These are phyloP conservation scores for Terana coerulea DNA, from an alignment of 768 basidiomycete genomes.

Conservation along the genomic window DNA sequence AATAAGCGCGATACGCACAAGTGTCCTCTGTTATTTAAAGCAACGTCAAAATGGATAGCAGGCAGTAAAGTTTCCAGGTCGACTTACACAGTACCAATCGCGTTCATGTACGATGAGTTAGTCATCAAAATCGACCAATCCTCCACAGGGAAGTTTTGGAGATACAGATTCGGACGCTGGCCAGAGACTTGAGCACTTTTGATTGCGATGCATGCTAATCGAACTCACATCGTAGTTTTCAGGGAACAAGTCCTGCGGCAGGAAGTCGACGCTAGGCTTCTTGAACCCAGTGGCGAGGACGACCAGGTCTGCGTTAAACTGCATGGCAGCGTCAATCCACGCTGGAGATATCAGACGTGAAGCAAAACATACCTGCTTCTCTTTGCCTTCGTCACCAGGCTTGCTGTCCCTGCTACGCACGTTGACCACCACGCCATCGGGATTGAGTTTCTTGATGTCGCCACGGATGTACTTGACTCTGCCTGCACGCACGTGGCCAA, in stretches of 20 bases:
- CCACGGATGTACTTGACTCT: conserved; percentile 45
- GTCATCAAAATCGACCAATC: conserved; percentile 51
- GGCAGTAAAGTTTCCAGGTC: conserved; percentile 5
- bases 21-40: conserved; percentile 30
- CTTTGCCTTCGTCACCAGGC: conserved; percentile 30
- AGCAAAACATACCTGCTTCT: conserved; percentile 20
- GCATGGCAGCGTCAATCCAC: not conserved
- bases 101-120: conserved; percentile 48
- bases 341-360: not conserved
- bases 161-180: conserved; percentile 45
- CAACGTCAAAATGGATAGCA: not conserved
- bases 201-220: not conserved
- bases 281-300: conserved; percentile 53
- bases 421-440: conserved; percentile 34
- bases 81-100: conserved; percentile 36
- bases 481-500: conserved; percentile 39
- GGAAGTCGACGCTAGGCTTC: conserved; percentile 41
- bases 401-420: conserved; percentile 33
- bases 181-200: not conserved
- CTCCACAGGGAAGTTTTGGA: conserved; percentile 52
- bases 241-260: conserved; percentile 46
- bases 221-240: conserved; percentile 39
- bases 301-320: conserved; percentile 43
- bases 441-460: conserved; percentile 38
- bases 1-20: conserved; percentile 30